A percentile compares a stretch with the other conserved stretches of the same genome.
Conservation (phyloP, 1,139 yeast species). For the Diutina scorzettiae region DNA sequence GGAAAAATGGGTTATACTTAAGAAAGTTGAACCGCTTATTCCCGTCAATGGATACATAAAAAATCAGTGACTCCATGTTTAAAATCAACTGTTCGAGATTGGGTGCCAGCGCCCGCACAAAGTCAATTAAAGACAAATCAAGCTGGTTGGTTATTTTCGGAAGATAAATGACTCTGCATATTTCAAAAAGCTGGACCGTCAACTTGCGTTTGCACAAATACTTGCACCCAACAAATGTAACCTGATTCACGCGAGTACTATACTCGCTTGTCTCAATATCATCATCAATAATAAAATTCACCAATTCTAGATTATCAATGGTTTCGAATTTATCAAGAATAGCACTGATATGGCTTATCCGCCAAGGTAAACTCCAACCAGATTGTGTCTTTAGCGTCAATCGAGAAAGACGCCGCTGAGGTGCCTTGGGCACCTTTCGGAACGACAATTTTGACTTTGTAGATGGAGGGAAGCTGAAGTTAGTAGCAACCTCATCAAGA, state of each 20-base stretch:
- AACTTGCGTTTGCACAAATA: not conserved
- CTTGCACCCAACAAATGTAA: not conserved
- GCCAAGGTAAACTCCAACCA: constrained; percentile 1
- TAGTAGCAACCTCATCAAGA: not conserved
- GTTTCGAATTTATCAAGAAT: not conserved
- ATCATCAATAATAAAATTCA: constrained; percentile 3
- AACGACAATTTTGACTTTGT: not conserved
- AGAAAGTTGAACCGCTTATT: constrained; percentile 19
- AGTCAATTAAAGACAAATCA: constrained; percentile 40
- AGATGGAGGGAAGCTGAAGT: not conserved
- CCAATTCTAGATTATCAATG: not conserved
- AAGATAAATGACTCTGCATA: constrained; percentile 10
- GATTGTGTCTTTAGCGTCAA: not conserved
- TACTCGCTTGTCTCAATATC: not conserved
- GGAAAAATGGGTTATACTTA: constrained; percentile 30
- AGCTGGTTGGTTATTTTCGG: constrained; percentile 24
- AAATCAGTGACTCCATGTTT: constrained; percentile 38
- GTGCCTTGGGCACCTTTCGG: not conserved
- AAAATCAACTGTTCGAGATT: constrained; percentile 24
- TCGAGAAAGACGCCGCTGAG: not conserved
- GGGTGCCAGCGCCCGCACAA: constrained; percentile 13
- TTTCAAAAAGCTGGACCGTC: not conserved
- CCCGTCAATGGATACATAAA: constrained; percentile 17
- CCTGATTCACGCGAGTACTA: not conserved
- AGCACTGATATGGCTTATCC: not conserved